Percentiles rank a stretch among this genome's conserved stretches.
Conservation (phyloP, 306 rosid species). For the Cucurbita argyrosperma region DNA sequence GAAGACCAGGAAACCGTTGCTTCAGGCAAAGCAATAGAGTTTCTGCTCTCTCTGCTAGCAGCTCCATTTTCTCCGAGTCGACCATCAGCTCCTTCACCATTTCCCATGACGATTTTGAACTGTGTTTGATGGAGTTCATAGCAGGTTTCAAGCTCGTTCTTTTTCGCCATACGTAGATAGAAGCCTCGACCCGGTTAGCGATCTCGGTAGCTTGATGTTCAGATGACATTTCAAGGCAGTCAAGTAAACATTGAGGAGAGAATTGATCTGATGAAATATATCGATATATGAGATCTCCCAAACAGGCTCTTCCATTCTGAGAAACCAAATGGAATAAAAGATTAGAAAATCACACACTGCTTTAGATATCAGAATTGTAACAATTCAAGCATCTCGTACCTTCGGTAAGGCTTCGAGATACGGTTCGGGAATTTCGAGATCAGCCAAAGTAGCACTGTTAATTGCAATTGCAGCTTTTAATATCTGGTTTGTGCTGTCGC, state of each 20-base stretch:
- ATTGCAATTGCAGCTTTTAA: constrained; percentile 88
- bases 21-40: constrained; percentile 65
- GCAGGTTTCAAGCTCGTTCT: constrained; percentile 42
- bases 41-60: constrained; percentile 87
- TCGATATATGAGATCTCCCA: constrained; percentile 86
- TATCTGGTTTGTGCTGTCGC: constrained; percentile 77
- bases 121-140: constrained; percentile 21
- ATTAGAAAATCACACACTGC: neutral
- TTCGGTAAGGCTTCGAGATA: constrained; percentile 80
- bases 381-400: constrained; percentile 22
- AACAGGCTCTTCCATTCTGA: constrained; percentile 72
- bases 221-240: constrained; percentile 74
- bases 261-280: constrained; percentile 80
- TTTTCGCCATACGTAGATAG: constrained; percentile 57
- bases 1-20: constrained; percentile 87
- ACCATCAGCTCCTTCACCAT: constrained; percentile 90
- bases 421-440: constrained; percentile 76
- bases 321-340: constrained; percentile 21
- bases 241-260: constrained; percentile 69
- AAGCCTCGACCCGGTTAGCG: constrained; percentile 71
- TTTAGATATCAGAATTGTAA: neutral
- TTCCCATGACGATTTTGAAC: constrained; percentile 87
- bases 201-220: constrained; percentile 94
- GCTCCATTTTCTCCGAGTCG: constrained; percentile 71
- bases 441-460: constrained; percentile 60